Evolutionary conservation across 306 rosid species (phyloP), one percentile per base, ranked within the genome.

Genomic region (Hylodesmum podocarpum): DNA sequence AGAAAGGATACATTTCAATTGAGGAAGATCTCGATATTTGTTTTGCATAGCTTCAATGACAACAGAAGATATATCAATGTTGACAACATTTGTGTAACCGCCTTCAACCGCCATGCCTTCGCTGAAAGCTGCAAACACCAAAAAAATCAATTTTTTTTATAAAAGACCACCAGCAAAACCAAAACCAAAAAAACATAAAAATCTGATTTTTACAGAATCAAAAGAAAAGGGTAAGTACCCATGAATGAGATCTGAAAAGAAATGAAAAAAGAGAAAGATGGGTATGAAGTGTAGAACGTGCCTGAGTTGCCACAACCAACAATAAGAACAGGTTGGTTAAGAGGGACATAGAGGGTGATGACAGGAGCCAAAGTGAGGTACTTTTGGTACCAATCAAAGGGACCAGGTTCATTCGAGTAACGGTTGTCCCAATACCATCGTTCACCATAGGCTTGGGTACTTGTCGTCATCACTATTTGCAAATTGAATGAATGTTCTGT

Each of bases 311-410:
- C 97, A 65, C 87, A 93, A 82, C 97, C 97, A 66, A 87, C 91
- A 44, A 89, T 86, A 66, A 93, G 96, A 80, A 87, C 51, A 64
- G 82, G 85, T 29, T 66, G 72, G 43, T 13, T 34, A 5, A 51
- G 63, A 41, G 93, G 86, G 68, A 81, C 85, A 57, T 93, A 87
- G 71, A 87, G 93, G 29, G 78, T 84, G 76, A 89, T 82, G 69
- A 93, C 78, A 24, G 97, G 96, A 70, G 97, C 86, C 33, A 93
- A 25, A 74, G 94, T 76, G 16, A 78, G 83, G 76, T 89, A 93
- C 72, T 87, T 93, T 66, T 93, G 97, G 88, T 93, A 93, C 97
- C 97, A 93, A 86, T 93, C 96, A 43, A 93, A 93, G 39, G 90
- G 83, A 4, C 84, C 83, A 0, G 91, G 86, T 72, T 93, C 96